Evolutionary conservation across 2,329 filamentous ascomycete species (phyloP).

Genomic region (Penicillium sp.): DNA sequence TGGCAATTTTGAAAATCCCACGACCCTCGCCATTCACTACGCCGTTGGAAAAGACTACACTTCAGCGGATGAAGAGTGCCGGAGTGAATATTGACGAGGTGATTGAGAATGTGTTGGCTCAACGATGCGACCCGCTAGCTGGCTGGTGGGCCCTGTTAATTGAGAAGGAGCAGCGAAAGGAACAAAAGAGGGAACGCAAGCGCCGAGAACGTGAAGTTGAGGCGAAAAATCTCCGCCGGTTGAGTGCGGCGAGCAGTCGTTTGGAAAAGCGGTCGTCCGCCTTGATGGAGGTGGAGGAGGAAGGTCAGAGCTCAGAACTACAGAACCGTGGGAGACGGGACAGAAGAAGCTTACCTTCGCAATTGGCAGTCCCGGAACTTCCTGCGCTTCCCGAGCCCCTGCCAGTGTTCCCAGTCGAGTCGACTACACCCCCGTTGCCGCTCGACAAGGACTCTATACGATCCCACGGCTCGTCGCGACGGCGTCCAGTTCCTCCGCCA

Average conservation of each 20-base stretch:
- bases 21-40: slow-evolving; percentile 83
- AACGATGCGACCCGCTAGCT: slow-evolving; percentile 84
- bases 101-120: slow-evolving; percentile 88
- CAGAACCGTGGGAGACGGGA: slow-evolving; percentile 75
- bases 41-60: slow-evolving; percentile 80
- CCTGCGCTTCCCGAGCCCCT: slow-evolving; percentile 70
- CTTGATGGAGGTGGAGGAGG: slow-evolving; percentile 77
- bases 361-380: slow-evolving; percentile 70
- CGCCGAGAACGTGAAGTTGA: slow-evolving; percentile 83
- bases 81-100: slow-evolving; percentile 93
- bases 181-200: slow-evolving; percentile 75
- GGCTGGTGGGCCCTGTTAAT: slow-evolving; percentile 96
- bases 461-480: slow-evolving; percentile 74
- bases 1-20: slow-evolving; percentile 81
- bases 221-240: slow-evolving; percentile 72
- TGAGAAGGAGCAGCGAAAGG: slow-evolving; percentile 92
- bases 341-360: slow-evolving; percentile 67
- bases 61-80: slow-evolving; percentile 89
- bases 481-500: slow-evolving; percentile 77
- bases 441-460: slow-evolving; percentile 73
- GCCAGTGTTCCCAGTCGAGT: slow-evolving; percentile 35
- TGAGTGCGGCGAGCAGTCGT: slow-evolving; percentile 87
- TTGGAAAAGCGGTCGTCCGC: slow-evolving; percentile 78
- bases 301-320: slow-evolving; percentile 58
- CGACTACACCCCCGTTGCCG: slow-evolving; percentile 58